phyloP scores from a whole-genome alignment of 2,329 filamentous ascomycete species.

The Monilinia aucupariae region DNA sequence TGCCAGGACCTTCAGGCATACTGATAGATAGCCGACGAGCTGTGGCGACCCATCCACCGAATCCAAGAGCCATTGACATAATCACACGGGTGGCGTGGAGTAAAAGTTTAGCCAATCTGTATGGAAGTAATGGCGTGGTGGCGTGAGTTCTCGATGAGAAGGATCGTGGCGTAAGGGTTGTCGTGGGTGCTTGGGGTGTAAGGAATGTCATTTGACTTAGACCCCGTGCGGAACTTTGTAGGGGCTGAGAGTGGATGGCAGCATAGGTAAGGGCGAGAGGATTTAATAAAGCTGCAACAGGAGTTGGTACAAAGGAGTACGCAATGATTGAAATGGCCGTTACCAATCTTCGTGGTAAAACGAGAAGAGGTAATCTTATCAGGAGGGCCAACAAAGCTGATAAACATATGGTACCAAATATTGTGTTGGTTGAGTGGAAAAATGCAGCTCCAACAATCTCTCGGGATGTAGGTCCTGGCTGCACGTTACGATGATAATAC shows the following conservation, averaged over 20 bases:
- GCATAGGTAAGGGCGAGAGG: slow-evolving; percentile 88
- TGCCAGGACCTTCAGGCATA: slow-evolving; percentile 44
- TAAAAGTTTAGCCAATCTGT: slow-evolving; percentile 84
- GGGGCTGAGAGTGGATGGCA: slow-evolving; percentile 83
- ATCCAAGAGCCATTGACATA: slow-evolving; percentile 83
- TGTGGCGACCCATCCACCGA: slow-evolving; percentile 94
- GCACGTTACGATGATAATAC: slow-evolving; percentile 92
- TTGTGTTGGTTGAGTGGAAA: slow-evolving; percentile 72
- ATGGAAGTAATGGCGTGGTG: slow-evolving; percentile 64
- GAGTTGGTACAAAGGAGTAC: slow-evolving; percentile 77
- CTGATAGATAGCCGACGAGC: slow-evolving; percentile 68
- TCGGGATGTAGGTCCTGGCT: slow-evolving; percentile 68
- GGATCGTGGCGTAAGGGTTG: slow-evolving; percentile 57
- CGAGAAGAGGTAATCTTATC: slow-evolving; percentile 75
- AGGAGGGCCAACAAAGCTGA: slow-evolving; percentile 76
- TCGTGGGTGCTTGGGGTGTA: slow-evolving; percentile 65
- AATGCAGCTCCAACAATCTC: slow-evolving; percentile 81
- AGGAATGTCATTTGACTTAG: slow-evolving; percentile 80
- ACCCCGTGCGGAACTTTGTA: slow-evolving; percentile 71
- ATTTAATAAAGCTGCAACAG: slow-evolving; percentile 80
- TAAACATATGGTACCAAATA: slow-evolving; percentile 88
- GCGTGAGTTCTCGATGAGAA: slow-evolving; percentile 43
- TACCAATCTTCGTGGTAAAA: slow-evolving; percentile 68
- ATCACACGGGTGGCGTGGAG: slow-evolving; percentile 87
- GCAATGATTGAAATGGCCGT: slow-evolving; percentile 62